A percentile compares a stretch with the other conserved stretches of the same genome.
Conservation (phyloP, 495 filamentous ascomycete genomes). For the Mycothermus thermophilus region DNA sequence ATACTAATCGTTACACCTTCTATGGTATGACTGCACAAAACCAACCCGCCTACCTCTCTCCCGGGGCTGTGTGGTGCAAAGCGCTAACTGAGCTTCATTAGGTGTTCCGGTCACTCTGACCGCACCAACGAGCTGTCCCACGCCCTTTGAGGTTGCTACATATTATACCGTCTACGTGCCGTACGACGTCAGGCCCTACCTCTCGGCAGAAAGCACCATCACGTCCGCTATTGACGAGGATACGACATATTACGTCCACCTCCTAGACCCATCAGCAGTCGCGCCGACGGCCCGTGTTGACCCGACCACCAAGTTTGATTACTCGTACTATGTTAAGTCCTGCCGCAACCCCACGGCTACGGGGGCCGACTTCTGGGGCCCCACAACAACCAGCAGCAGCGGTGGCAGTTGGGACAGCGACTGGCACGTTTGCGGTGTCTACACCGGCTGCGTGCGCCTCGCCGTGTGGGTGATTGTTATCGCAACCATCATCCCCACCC, state of each 20-base stretch:
- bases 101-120: constrained; percentile 24
- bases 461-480: constrained; percentile 25
- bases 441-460: constrained; percentile 17
- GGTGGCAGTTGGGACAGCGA: constrained; percentile 11
- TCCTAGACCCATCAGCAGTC: constrained; percentile 2
- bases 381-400: not conserved
- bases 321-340: constrained; percentile 8
- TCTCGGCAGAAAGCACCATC: constrained; percentile 16
- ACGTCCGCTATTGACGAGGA: constrained; percentile 6
- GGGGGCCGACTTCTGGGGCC: not conserved
- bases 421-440: constrained; percentile 8
- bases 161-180: constrained; percentile 20
- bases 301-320: constrained; percentile 6
- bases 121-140: constrained; percentile 24
- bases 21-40: no score
- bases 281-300: not conserved
- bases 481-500: constrained; percentile 24
- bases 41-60: no score
- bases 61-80: no score
- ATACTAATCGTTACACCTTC: no score
- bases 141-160: constrained; percentile 22
- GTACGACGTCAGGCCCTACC: constrained; percentile 20
- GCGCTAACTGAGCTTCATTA: not conserved
- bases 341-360: constrained; percentile 10
- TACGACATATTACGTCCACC: constrained; percentile 4